Evolutionary conservation across 331 rosid genomes (phyloP), one percentile per base, ranked within the genome.

Genomic region (Malus hybrid): DNA sequence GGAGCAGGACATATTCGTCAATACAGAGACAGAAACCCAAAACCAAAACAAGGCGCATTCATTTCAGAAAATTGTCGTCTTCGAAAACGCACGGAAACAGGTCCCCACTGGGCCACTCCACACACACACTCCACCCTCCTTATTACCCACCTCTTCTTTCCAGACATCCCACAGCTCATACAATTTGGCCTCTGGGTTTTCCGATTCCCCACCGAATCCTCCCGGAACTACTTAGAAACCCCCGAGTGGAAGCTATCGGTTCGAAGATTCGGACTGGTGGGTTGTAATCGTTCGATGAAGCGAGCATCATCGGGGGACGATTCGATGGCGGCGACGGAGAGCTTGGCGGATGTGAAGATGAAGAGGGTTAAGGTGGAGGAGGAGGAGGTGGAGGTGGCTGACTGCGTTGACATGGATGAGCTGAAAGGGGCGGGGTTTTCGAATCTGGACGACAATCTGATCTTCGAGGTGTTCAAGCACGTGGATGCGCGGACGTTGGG

Each of bases 391-490:
- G 73, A 7, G 14, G 46, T 20, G 72, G 32, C 3, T 5, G 20
- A 22, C 14, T 19, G 15, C 4, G 52, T 6, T 6, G 72, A 44
- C 60, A 7, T 26, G 61, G n/a, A 7, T 6, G 22, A 24, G 36
- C 36, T 26, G 26, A 61, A 24, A 64, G 61, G n/a, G 39, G 68
- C 73, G 16, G 91, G 87, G 29, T 68, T 79, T 10, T 48, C 61
- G 44, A 79, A 69, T 76, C 84, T 93, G 77, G 96, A 93, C 58
- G 97, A 89, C 34, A 88, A 91, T 60, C 75, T 93, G 64, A 75
- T 94, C 68, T 93, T 91, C 60, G 98, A 93, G 89, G 97, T 93
- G 79, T 39, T 93, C 19, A 94, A 92, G 74, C 99, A 90, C 82
- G 97, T 87, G 73, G 97, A 94, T 20, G 97, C 90, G 3, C 81